Conservation (phyloP, 495 filamentous ascomycete genomes). For the Neurospora tetrasperma region DNA sequence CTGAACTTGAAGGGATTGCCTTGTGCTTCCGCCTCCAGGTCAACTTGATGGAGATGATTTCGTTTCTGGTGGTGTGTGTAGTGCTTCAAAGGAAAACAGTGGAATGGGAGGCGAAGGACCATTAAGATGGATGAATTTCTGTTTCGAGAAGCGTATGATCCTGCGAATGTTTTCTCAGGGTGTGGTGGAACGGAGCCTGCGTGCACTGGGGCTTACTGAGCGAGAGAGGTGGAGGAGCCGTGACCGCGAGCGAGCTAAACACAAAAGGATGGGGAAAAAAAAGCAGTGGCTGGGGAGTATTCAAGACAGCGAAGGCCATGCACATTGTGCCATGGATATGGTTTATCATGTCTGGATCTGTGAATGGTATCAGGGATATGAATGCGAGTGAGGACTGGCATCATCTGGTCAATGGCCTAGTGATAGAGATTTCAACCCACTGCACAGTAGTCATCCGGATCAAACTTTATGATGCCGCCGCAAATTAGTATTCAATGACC, state of each 20-base stretch:
- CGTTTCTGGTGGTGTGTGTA: background rate
- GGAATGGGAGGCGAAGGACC: background rate
- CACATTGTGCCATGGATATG: background rate
- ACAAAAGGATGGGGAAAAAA: background rate
- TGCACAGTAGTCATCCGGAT: background rate
- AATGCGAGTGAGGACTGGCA: background rate
- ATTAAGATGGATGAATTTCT: background rate
- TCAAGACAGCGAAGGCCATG: background rate
- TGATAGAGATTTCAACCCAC: background rate
- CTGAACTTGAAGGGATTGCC: background rate
- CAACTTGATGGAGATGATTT: background rate
- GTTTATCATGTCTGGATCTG: background rate
- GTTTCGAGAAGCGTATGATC: background rate
- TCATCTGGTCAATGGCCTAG: background rate
- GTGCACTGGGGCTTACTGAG: background rate
- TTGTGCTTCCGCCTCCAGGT: background rate
- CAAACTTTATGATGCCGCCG: background rate
- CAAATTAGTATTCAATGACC: background rate
- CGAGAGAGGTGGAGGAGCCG: background rate
- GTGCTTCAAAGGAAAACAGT: background rate
- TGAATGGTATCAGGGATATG: background rate
- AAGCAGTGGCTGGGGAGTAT: background rate
- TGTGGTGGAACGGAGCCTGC: background rate
- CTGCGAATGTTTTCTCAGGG: background rate
- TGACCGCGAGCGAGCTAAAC: background rate